Evolutionary conservation across 139 green algal species (phyloP), one percentile per base, ranked within the genome.

Genomic region (Chlorella sp.): DNA sequence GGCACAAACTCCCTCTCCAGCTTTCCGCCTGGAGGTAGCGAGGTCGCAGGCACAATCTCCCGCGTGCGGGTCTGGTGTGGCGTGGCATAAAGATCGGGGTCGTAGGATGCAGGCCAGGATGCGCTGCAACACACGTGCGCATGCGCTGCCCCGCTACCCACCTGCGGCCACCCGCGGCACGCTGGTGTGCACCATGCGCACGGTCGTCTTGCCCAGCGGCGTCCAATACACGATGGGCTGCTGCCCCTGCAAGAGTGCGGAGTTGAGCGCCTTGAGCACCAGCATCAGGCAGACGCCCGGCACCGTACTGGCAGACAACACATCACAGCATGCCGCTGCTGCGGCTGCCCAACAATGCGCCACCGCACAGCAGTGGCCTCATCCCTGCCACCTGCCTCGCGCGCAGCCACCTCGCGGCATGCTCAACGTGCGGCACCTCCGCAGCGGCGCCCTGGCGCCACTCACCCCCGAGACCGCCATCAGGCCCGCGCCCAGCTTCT

Each of bases 161-260:
- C 56, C 59, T 11, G 50, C 65, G 14, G 68, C 35, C 29, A 67
- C 21, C 9, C 63, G 63, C 27, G 67, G 25, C 35, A 46, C 40
- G 23, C 45, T 27, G 0, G 69, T 74, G 29, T 77, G 72, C 40
- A 80, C 53, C 51, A 71, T 76, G 40, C 79, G 73, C 19, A 84
- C 40, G 5, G 72, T 84, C 29, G 68, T 84, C 61, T 84, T 84
- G 56, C 79, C 79, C 63, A 80, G 64, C 15, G 65, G 63, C 31
- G 79, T 76, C 58, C 74, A 84, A 31, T 76, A 81, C 35, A 87
- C 67, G 0, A 73, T 45, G 12, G 70, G 81, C 31, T 76, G 53
- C 56, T 62, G 70, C 3, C 58, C 60, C 56, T 80, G 50, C 42
- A 71, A 25, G 2, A 78, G n/a, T n/a, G n/a, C n/a, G n/a, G n/a